Evolutionary conservation across 768 basidiomycete species (phyloP).

Genomic region (Russula abietina): DNA sequence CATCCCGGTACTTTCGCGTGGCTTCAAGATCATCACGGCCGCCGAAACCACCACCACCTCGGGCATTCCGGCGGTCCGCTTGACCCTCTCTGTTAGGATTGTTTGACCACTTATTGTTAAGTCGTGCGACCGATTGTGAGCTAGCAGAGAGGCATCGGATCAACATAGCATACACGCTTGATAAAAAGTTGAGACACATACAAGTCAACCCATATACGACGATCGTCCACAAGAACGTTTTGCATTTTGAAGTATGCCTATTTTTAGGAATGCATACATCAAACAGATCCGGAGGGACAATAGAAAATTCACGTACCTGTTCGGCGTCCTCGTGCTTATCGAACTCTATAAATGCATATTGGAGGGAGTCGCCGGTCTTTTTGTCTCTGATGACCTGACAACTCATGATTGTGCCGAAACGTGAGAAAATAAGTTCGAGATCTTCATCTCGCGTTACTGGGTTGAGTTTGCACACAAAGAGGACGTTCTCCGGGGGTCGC

Average conservation of each 20-base stretch:
- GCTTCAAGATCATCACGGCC: slow-evolving; percentile 72
- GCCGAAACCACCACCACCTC: slow-evolving; percentile 46
- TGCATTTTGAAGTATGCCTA: slow-evolving; percentile 99
- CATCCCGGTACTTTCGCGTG: slow-evolving; percentile 61
- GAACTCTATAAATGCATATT: slow-evolving; percentile 99
- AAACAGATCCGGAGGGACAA: not conserved
- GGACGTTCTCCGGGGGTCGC: slow-evolving; percentile 93
- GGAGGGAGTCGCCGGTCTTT: slow-evolving; percentile 90
- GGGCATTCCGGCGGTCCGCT: slow-evolving; percentile 29
- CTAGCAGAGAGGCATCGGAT: slow-evolving; percentile 34
- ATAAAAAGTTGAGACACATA: slow-evolving; percentile 36
- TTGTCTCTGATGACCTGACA: slow-evolving; percentile 98
- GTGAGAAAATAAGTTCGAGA: slow-evolving; percentile 92
- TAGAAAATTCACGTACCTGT: slow-evolving; percentile 50
- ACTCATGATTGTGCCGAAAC: slow-evolving; percentile 93
- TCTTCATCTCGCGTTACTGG: slow-evolving; percentile 94
- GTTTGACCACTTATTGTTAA: slow-evolving; percentile 81
- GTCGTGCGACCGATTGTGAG: slow-evolving; percentile 90
- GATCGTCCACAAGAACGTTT: slow-evolving; percentile 94
- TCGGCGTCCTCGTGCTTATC: slow-evolving; percentile 91
- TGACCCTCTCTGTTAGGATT: slow-evolving; percentile 49
- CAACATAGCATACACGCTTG: slow-evolving; percentile 1
- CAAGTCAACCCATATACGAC: slow-evolving; percentile 99
- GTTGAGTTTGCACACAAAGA: slow-evolving; percentile 99
- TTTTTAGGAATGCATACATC: not conserved